A percentile compares a stretch with the other conserved stretches of the same genome.
Conservation (phyloP, 1,139 yeast species). For the Komagataea norvegica region DNA sequence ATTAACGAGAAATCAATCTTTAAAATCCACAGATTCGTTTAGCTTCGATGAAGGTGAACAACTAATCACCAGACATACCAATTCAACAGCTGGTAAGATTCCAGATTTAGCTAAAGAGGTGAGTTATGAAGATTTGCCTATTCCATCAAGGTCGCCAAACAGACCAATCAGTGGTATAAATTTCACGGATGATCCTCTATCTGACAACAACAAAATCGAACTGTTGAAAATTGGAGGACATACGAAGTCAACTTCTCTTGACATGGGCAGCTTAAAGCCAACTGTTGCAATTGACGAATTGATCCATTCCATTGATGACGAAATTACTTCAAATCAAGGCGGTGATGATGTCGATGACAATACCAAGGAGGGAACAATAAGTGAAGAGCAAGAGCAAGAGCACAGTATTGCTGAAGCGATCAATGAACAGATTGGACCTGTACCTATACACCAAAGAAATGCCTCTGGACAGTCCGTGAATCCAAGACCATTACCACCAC, state of each 20-base stretch:
- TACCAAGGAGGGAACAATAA: not conserved
- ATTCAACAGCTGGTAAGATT: slow-evolving; percentile 1
- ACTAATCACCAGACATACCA: slow-evolving; percentile 18
- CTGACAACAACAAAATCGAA: not conserved
- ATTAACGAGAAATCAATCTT: slow-evolving; percentile 1
- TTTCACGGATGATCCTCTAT: not conserved
- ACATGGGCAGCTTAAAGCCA: slow-evolving; percentile 3
- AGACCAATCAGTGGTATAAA: slow-evolving; percentile 20
- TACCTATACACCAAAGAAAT: not conserved
- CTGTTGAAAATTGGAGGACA: slow-evolving; percentile 4
- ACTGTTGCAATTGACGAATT: slow-evolving; percentile 12
- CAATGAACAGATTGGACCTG: not conserved
- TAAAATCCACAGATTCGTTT: slow-evolving; percentile 17
- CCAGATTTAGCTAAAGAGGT: slow-evolving; percentile 13
- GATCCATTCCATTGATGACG: slow-evolving; percentile 14
- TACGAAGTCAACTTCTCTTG: slow-evolving; percentile 1
- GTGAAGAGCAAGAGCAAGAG: not conserved
- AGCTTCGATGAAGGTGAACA: slow-evolving; percentile 22
- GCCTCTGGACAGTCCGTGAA: slow-evolving; percentile 4
- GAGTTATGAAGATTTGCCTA: slow-evolving; percentile 11
- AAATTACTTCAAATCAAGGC: slow-evolving; percentile 8
- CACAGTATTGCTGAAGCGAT: not conserved
- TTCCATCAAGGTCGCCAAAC: slow-evolving; percentile 27
- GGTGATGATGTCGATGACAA: not conserved
- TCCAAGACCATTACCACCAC: slow-evolving; percentile 28